A percentile compares a stretch with the other conserved stretches of the same genome.
Conservation (phyloP, 306 rosid species). For the Pachyrhizus erosus region DNA sequence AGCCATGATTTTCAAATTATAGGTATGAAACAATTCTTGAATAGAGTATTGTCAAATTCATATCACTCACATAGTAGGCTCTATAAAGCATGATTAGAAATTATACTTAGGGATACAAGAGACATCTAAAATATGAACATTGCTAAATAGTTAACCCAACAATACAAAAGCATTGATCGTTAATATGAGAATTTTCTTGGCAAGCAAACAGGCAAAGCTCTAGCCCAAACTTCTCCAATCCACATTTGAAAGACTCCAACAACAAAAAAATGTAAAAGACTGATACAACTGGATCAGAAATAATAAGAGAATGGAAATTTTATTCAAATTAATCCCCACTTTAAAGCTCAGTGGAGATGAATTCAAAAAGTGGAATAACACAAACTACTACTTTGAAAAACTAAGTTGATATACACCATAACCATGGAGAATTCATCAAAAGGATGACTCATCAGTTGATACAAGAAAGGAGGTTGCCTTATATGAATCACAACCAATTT, state of each 20-base stretch:
- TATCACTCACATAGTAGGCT: background rate
- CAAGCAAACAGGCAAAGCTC: background rate
- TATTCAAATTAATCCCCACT: background rate
- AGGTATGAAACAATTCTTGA: no score
- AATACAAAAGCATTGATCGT: background rate
- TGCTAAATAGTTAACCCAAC: background rate
- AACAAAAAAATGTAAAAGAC: background rate
- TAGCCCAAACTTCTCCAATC: background rate
- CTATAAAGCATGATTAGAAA: conserved; percentile 1
- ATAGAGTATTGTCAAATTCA: no score
- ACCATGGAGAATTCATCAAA: background rate
- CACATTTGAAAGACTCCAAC: background rate
- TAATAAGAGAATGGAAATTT: background rate
- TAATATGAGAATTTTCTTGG: background rate
- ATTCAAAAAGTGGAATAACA: background rate
- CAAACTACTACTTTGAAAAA: background rate
- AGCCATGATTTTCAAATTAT: no score
- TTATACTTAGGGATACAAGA: background rate
- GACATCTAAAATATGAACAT: background rate
- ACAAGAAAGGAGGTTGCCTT: background rate
- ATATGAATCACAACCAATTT: background rate
- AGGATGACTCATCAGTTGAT: background rate
- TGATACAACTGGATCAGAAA: background rate
- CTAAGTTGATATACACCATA: background rate
- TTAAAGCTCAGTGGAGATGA: background rate